Percentiles rank a stretch among this genome's conserved stretches.
phyloP scores from a whole-genome alignment of 1,284 basidiomycete genomes.

The Leccinum fallax region DNA sequence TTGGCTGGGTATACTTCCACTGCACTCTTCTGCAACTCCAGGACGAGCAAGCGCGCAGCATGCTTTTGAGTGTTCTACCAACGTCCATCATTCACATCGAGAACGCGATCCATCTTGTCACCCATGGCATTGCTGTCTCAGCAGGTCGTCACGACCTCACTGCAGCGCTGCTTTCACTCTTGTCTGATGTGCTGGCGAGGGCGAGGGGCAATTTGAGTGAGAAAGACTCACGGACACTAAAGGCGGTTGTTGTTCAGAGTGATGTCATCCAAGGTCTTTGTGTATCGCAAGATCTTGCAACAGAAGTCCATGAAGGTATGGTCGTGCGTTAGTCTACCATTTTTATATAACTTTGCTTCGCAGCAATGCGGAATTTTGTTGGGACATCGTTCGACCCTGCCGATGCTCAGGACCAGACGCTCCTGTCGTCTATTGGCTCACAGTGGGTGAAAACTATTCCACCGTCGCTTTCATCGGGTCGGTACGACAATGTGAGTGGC shows the following conservation, averaged over 20 bases:
- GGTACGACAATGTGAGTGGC: conserved; percentile 20
- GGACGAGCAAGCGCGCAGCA: conserved; percentile 22
- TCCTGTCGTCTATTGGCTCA: conserved; percentile 33
- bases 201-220: conserved; percentile 30
- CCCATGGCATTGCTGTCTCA: conserved; percentile 38
- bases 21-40: conserved; percentile 28
- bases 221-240: conserved; percentile 40
- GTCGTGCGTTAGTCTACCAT: conserved; percentile 12
- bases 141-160: conserved; percentile 21
- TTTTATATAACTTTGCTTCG: conserved; percentile 6
- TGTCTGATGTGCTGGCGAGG: conserved; percentile 38
- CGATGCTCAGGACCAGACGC: conserved; percentile 26
- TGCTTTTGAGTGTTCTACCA: conserved; percentile 30
- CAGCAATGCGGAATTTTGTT: conserved; percentile 38
- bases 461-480: conserved; percentile 16
- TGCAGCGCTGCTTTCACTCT: conserved; percentile 37
- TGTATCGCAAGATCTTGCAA: conserved; percentile 26
- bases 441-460: conserved; percentile 35
- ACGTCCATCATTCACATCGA: conserved; percentile 36
- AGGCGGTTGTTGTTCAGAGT: conserved; percentile 40
- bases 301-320: conserved; percentile 39
- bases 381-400: conserved; percentile 25
- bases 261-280: conserved; percentile 38
- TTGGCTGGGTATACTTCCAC: conserved; percentile 51
- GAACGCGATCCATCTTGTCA: conserved; percentile 41